A percentile compares a stretch with the other conserved stretches of the same genome.
Evolutionary conservation across 1,139 yeast species (phyloP).

Genomic region (Hemisphaericaspora xylanilytica): DNA sequence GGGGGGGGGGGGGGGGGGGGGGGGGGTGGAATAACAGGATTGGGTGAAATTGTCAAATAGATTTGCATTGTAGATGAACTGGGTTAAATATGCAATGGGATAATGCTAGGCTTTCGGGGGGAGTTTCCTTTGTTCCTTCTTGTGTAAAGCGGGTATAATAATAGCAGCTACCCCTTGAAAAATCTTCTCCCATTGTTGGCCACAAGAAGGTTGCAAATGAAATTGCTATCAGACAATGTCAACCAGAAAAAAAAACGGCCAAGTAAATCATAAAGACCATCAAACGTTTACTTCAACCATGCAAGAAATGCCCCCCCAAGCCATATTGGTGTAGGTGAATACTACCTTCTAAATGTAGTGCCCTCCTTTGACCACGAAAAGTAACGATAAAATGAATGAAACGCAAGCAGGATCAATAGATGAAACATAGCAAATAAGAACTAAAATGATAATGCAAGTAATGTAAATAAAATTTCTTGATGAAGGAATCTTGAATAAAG

Average conservation of each 20-base stretch:
- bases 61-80: too few species aligned
- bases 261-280: too few species aligned
- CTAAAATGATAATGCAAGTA: not conserved
- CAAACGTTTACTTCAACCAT: not conserved
- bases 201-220: not conserved
- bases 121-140: not conserved
- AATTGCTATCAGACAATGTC: not conserved
- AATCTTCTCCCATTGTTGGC: not conserved
- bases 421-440: not conserved
- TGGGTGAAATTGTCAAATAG: too few species aligned
- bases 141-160: too few species aligned
- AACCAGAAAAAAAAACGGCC: not conserved
- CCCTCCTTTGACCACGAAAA: too few species aligned
- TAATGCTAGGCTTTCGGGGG: not conserved
- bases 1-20: too few species aligned
- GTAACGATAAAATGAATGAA: too few species aligned
- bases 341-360: too few species aligned
- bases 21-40: too few species aligned
- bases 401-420: too few species aligned
- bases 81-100: not conserved
- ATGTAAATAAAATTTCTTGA: too few species aligned
- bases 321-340: too few species aligned
- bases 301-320: not conserved
- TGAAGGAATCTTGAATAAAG: not conserved
- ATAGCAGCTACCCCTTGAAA: not conserved